A percentile compares a stretch with the other conserved stretches of the same genome.
phyloP scores from a whole-genome alignment of 2,329 filamentous ascomycete species.

The Blastomyces gilchristii region DNA sequence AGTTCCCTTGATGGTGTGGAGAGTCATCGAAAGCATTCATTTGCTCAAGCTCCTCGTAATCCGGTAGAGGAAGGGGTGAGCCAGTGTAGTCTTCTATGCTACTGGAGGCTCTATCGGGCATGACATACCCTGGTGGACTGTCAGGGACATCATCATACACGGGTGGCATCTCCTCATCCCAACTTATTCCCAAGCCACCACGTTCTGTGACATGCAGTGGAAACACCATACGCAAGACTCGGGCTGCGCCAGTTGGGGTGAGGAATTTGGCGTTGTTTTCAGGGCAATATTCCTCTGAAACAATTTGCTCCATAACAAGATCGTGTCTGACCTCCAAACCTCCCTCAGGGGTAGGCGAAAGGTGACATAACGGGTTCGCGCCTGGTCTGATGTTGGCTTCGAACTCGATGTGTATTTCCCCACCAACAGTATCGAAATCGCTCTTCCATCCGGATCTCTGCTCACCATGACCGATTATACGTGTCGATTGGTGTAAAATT shows the following conservation, averaged over 20 bases:
- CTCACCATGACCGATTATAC: conserved; percentile 69
- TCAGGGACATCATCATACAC: conserved; percentile 88
- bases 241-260: conserved; percentile 78
- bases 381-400: conserved; percentile 51
- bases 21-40: conserved; percentile 23
- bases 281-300: conserved; percentile 74
- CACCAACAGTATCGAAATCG: conserved; percentile 54
- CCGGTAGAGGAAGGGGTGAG: conserved; percentile 31
- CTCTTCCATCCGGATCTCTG: conserved; percentile 87
- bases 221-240: conserved; percentile 90
- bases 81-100: conserved; percentile 40
- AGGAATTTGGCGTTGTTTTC: conserved; percentile 61
- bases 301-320: conserved; percentile 84
- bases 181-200: conserved; percentile 78
- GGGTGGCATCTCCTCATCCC: conserved; percentile 92
- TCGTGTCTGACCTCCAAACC: conserved; percentile 74
- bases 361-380: conserved; percentile 63
- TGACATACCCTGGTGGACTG: conserved; percentile 63
- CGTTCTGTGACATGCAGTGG: conserved; percentile 70
- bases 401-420: conserved; percentile 76
- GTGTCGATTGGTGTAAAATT: conserved; percentile 60
- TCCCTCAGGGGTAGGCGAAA: conserved; percentile 51
- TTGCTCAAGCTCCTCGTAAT: conserved; percentile 40
- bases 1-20: not conserved
- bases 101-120: conserved; percentile 29